These are phyloP conservation scores for Annulohypoxylon stygium DNA, from an alignment of 495 filamentous ascomycete species.

Conservation along the genomic window DNA sequence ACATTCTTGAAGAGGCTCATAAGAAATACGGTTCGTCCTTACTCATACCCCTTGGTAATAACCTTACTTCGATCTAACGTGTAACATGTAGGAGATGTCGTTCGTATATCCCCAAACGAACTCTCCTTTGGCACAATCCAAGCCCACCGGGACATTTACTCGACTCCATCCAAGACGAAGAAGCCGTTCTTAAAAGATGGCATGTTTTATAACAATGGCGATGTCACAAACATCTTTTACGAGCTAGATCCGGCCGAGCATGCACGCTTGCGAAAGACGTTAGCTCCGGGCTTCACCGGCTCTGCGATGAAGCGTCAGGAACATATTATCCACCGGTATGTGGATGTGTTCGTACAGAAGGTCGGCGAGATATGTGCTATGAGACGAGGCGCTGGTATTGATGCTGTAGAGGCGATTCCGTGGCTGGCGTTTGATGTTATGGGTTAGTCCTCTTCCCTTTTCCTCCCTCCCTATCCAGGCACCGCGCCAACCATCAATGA, in stretches of 20 bases:
- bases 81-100: constrained; percentile 49
- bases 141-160: constrained; percentile 62
- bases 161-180: constrained; percentile 47
- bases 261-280: constrained; percentile 47
- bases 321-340: constrained; percentile 57
- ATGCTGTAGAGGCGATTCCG: constrained; percentile 59
- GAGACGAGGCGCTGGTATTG: constrained; percentile 41
- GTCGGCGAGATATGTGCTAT: constrained; percentile 48
- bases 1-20: constrained; percentile 39
- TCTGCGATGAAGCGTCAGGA: constrained; percentile 58
- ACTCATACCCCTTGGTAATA: neutral
- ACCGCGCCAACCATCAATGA: neutral
- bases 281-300: constrained; percentile 51
- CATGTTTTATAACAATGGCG: constrained; percentile 51
- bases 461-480: neutral
- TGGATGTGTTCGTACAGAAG: constrained; percentile 56
- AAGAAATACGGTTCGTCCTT: constrained; percentile 44
- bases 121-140: constrained; percentile 56
- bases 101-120: constrained; percentile 60
- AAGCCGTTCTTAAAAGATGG: constrained; percentile 51
- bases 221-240: constrained; percentile 42
- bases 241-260: constrained; percentile 51
- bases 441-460: constrained; percentile 45
- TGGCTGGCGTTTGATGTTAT: constrained; percentile 66
- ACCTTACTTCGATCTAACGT: neutral